phyloP scores from a whole-genome alignment of 2,329 filamentous ascomycete genomes.

The Aspergillus sp. region DNA sequence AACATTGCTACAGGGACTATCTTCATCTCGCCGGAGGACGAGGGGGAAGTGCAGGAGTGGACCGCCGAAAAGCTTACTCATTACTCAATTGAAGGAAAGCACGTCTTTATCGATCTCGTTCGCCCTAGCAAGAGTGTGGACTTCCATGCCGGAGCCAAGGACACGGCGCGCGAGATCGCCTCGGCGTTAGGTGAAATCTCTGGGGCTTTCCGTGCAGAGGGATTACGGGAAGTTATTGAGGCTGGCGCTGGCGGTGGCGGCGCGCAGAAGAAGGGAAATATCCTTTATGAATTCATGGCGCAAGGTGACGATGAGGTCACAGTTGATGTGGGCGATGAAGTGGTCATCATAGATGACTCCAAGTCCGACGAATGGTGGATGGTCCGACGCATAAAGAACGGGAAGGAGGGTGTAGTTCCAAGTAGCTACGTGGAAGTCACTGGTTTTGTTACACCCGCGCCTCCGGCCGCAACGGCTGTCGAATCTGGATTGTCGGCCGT shows the following conservation, averaged over 20 bases:
- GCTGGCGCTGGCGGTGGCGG: slow-evolving; percentile 65
- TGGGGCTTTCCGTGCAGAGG: slow-evolving; percentile 79
- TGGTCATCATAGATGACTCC: slow-evolving; percentile 81
- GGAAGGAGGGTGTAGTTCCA: slow-evolving; percentile 92
- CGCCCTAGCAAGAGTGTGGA: slow-evolving; percentile 92
- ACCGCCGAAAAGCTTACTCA: slow-evolving; percentile 92
- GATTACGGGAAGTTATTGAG: slow-evolving; percentile 77
- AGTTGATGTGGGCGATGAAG: slow-evolving; percentile 84
- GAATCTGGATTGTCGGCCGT: slow-evolving; percentile 66
- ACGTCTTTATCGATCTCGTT: slow-evolving; percentile 92
- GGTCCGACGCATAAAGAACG: slow-evolving; percentile 84
- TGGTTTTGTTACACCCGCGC: slow-evolving; percentile 58
- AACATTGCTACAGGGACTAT: slow-evolving; percentile 86
- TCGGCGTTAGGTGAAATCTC: slow-evolving; percentile 83
- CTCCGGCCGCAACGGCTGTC: slow-evolving; percentile 50
- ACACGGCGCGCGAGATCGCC: slow-evolving; percentile 93
- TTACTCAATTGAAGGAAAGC: slow-evolving; percentile 96
- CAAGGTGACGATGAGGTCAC: slow-evolving; percentile 97
- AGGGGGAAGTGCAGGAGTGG: slow-evolving; percentile 89
- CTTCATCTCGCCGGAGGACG: slow-evolving; percentile 81
- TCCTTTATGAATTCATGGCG: slow-evolving; percentile 95
- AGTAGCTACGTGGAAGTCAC: slow-evolving; percentile 94
- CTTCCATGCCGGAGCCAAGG: slow-evolving; percentile 95
- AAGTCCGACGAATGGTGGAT: slow-evolving; percentile 99
- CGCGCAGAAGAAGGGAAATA: slow-evolving; percentile 72